A percentile compares a stretch with the other conserved stretches of the same genome.
Evolutionary conservation across 2,329 filamentous ascomycete species (phyloP).

Genomic region (Talaromyces piceae): DNA sequence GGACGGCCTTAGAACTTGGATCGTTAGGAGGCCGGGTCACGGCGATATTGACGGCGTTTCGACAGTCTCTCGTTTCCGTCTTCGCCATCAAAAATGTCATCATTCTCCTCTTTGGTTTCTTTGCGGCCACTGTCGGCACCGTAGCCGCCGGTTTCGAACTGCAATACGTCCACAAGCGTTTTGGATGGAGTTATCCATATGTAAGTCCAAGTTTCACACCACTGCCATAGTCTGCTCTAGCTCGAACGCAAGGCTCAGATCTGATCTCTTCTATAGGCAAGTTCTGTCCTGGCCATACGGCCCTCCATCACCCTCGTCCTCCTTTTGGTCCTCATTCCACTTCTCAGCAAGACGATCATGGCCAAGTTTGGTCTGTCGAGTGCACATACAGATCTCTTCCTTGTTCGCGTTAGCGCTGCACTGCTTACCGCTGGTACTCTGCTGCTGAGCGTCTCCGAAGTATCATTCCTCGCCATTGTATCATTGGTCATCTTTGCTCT

Average conservation of each 20-base stretch:
- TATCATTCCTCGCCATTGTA: slow-evolving; percentile 7
- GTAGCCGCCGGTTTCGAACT: slow-evolving; percentile 4
- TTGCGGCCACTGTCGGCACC: slow-evolving; percentile 5
- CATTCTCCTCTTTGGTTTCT: slow-evolving; percentile 6
- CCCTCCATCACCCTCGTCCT: slow-evolving; percentile 5
- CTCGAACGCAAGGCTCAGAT: slow-evolving; percentile 4
- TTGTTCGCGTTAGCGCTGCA: slow-evolving; percentile 4
- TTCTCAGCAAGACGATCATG: slow-evolving; percentile 3
- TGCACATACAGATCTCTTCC: slow-evolving; percentile 3
- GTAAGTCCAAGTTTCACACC: background rate
- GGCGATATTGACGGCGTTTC: slow-evolving; percentile 4
- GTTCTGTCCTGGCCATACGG: slow-evolving; percentile 3
- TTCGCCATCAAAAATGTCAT: slow-evolving; percentile 4
- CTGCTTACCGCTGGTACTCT: slow-evolving; percentile 7
- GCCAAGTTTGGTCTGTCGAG: slow-evolving; percentile 2
- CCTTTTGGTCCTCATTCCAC: slow-evolving; percentile 5
- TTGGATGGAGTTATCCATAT: slow-evolving; percentile 8
- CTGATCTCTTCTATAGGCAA: slow-evolving; percentile 3
- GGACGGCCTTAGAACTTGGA: background rate
- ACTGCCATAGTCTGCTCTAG: background rate
- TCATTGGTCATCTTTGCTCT: slow-evolving; percentile 6
- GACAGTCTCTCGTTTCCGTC: slow-evolving; percentile 1
- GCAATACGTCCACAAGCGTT: slow-evolving; percentile 6
- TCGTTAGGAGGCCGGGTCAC: background rate
- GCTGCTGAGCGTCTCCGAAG: slow-evolving; percentile 6